phyloP scores from a whole-genome alignment of 2,329 filamentous ascomycete species.

The Aquanectria penicillioides region DNA sequence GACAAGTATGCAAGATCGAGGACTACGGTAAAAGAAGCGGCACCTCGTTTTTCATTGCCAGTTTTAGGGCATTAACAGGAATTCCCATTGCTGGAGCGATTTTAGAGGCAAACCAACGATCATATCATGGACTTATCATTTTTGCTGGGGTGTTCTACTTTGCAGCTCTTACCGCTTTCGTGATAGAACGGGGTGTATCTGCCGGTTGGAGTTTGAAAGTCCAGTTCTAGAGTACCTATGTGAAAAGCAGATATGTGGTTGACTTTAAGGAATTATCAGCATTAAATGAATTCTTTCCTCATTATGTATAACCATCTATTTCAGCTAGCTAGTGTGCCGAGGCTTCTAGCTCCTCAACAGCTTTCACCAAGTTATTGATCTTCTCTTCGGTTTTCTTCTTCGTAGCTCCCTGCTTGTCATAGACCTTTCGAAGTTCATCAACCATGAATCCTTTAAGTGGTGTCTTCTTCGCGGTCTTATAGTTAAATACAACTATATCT shows the following conservation, averaged over 20 bases:
- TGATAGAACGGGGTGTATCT: slow-evolving; percentile 14
- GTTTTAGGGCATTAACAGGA: slow-evolving; percentile 65
- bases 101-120: slow-evolving; percentile 1
- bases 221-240: slow-evolving; percentile 2
- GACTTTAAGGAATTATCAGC: not conserved
- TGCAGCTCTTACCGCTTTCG: slow-evolving; percentile 11
- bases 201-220: slow-evolving; percentile 17
- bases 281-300: not conserved
- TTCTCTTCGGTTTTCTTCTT: slow-evolving; percentile 28
- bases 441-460: slow-evolving; percentile 54
- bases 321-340: not conserved
- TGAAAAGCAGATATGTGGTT: not conserved
- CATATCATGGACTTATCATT: slow-evolving; percentile 21
- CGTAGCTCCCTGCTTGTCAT: slow-evolving; percentile 45
- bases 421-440: slow-evolving; percentile 48
- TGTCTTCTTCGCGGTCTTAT: slow-evolving; percentile 49
- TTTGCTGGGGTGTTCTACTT: slow-evolving; percentile 20
- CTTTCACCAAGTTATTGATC: slow-evolving; percentile 16
- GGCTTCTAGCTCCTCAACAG: slow-evolving; percentile 13
- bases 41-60: slow-evolving; percentile 75
- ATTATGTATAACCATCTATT: not conserved
- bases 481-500: slow-evolving; percentile 43
- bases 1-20: slow-evolving; percentile 74
- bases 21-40: slow-evolving; percentile 77
- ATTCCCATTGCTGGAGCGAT: slow-evolving; percentile 66